Evolutionary conservation across 345 rosid species (phyloP).

Genomic region (Brassica nigra): DNA sequence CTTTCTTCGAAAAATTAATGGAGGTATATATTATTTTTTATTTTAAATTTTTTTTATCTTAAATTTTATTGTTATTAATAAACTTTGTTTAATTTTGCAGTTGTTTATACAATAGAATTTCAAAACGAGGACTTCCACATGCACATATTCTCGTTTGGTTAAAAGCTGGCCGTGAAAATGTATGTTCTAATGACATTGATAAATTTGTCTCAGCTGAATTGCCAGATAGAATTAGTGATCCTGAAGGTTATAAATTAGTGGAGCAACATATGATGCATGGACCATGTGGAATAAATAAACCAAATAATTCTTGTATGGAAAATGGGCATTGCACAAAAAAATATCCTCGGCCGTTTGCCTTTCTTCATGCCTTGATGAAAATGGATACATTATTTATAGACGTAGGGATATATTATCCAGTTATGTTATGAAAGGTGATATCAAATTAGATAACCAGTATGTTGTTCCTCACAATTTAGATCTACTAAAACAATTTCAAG

Average conservation of each 20-base stretch:
- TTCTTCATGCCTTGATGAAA: neutral
- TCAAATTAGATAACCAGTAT: neutral
- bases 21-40: neutral
- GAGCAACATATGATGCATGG: neutral
- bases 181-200: neutral
- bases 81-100: neutral
- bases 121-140: neutral
- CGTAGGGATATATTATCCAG: neutral
- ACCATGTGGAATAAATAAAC: neutral
- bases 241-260: neutral
- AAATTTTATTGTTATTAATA: neutral
- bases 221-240: neutral
- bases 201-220: neutral
- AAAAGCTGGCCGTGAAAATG: neutral
- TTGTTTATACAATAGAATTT: neutral
- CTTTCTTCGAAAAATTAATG: neutral
- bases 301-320: neutral
- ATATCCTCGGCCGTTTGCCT: neutral
- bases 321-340: neutral
- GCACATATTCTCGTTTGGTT: neutral
- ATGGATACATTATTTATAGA: neutral
- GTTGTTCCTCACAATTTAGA: neutral
- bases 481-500: neutral
- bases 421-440: neutral
- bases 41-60: neutral